phyloP scores from a whole-genome alignment of 75 land plant genomes.

The Selaginella moellendorffii region DNA sequence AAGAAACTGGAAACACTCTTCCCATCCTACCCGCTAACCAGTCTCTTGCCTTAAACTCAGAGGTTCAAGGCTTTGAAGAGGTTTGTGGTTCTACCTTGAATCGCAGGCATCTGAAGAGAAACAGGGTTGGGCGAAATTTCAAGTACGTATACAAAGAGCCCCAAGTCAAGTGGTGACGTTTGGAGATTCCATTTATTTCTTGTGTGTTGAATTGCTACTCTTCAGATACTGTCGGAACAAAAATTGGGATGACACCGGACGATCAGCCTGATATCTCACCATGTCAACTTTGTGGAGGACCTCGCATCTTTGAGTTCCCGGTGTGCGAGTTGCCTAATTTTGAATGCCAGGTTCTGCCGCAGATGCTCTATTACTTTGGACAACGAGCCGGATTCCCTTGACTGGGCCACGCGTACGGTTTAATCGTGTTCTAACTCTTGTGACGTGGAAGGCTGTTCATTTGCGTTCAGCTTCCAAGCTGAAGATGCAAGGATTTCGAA shows the following conservation, averaged over 20 bases:
- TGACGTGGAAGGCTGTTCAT: conserved; percentile 36
- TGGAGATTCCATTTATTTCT: neutral
- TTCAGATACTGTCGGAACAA: neutral
- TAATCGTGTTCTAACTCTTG: conserved; percentile 68
- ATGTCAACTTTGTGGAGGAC: conserved; percentile 48
- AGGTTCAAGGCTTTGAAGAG: conserved; percentile 25
- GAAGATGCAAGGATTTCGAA: neutral
- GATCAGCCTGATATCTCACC: conserved; percentile 57
- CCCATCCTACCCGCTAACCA: neutral
- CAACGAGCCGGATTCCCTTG: conserved; percentile 54
- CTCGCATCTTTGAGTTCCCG: conserved; percentile 65
- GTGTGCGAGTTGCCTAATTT: conserved; percentile 14
- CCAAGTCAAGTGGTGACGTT: conserved; percentile 79
- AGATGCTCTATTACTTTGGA: conserved; percentile 70
- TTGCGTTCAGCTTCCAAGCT: conserved; percentile 55
- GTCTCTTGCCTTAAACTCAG: conserved; percentile 9
- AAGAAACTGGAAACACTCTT: conserved; percentile 25
- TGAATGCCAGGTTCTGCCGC: conserved; percentile 51
- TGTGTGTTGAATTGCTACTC: neutral
- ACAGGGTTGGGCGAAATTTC: conserved; percentile 64
- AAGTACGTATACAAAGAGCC: conserved; percentile 40
- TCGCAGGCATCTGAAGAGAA: conserved; percentile 33
- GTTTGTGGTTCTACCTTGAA: neutral
- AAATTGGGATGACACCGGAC: conserved; percentile 58
- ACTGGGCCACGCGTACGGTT: conserved; percentile 72